Base-by-base conservation (phyloP, 1,284 basidiomycete species). In the Megacollybia platyphylla region DNA sequence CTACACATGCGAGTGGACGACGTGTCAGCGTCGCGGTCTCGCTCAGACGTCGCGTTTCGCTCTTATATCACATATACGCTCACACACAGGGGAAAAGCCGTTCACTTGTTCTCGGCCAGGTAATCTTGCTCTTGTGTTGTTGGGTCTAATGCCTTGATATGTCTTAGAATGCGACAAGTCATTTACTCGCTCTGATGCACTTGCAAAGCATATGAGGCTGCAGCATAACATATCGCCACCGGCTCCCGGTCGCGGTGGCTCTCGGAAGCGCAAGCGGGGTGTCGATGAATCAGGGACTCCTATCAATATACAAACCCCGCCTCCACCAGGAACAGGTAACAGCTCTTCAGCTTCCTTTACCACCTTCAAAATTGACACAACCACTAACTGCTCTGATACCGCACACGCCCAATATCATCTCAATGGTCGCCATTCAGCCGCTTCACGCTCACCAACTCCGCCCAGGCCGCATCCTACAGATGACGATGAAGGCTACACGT, bases 51-150 rank as follows among this genome's bases (percentile, higher is more conserved):
- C 85, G 5, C 77, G 87, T 10, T 92, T 91, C 50, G 89, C 89
- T 4, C 73, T 93, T 28, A 78, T 91, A 48, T 84, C 84, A 7
- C 90, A 93, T 55, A 76, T 90, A 38, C 74, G 87, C 27, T 87
- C 76, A n/a, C 89, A 93, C 55, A 93, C 90, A 0, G 89, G 89
- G 38, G 90, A 93, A 61, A 91, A 91, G 55, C 89, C 89, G 0
- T 93, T 89, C 53, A 80, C 74, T n/a, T 93, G 89, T 55, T 66
- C 79, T 2, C 63, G 74, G 47, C 80, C 87, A 55, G 86, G 87
- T 84, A 48, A 51, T 72, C 63, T 42, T 31, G 15, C 36, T 10
- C 40, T 18, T 34, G 40, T 46, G 39, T 32, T 40, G 18, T 15
- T 41, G 43, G 9, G 41, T 39, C 11, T 40, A 44, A 11, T 34